Conservation (phyloP, 2,329 filamentous ascomycete species). For the Rhexocercosporidium sp. region DNA sequence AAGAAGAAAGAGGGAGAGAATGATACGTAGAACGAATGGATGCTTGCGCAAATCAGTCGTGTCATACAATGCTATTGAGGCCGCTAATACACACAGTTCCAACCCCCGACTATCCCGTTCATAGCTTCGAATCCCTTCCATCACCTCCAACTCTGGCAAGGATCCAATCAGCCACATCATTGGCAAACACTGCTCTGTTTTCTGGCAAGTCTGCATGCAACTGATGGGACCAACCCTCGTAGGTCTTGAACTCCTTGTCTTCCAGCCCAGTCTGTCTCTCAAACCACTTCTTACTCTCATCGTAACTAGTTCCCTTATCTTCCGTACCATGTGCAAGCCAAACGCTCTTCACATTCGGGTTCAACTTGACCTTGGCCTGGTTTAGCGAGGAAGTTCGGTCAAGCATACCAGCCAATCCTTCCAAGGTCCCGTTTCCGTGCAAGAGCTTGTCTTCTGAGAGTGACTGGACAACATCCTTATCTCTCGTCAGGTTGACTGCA, state of each 20-base stretch:
- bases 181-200: constrained; percentile 47
- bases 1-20: constrained; percentile 25
- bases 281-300: constrained; percentile 68
- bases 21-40: constrained; percentile 13
- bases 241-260: constrained; percentile 75
- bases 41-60: constrained; percentile 5
- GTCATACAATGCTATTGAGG: background rate
- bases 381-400: constrained; percentile 71
- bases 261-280: constrained; percentile 58
- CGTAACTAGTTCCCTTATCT: constrained; percentile 72
- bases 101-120: constrained; percentile 7
- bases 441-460: constrained; percentile 71
- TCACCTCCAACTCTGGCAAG: constrained; percentile 48
- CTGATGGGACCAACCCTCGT: constrained; percentile 81
- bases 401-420: constrained; percentile 77
- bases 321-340: constrained; percentile 79
- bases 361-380: constrained; percentile 57
- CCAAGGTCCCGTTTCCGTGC: constrained; percentile 86
- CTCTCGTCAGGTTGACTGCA: constrained; percentile 67
- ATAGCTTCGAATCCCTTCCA: constrained; percentile 25
- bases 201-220: constrained; percentile 61
- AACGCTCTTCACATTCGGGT: constrained; percentile 63
- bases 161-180: constrained; percentile 71
- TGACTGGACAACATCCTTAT: constrained; percentile 64
- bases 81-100: background rate